A percentile compares a stretch with the other conserved stretches of the same genome.
These are phyloP conservation scores for Trichoderma gamsii DNA, from an alignment of 495 filamentous ascomycete species.

Conservation along the genomic window DNA sequence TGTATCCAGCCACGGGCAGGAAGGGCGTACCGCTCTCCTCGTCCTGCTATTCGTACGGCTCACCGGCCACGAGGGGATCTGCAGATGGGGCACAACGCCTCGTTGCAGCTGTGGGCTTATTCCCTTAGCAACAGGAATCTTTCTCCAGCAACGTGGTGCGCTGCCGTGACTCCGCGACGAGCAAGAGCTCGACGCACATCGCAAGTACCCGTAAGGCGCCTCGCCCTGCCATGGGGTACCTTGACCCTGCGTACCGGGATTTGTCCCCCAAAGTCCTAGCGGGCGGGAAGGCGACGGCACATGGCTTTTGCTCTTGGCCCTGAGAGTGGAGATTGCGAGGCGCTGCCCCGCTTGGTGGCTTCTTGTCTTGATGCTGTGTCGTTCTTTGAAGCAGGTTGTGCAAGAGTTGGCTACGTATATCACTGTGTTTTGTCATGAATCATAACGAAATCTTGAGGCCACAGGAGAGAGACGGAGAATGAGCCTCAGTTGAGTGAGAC, in stretches of 20 bases:
- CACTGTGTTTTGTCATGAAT: no score
- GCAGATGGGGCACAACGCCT: background rate
- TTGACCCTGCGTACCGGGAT: background rate
- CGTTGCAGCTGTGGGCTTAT: no score
- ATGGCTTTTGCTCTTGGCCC: slow-evolving; percentile 1
- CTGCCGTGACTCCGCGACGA: background rate
- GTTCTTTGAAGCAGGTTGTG: background rate
- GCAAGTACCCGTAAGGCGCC: background rate
- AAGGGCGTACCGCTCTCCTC: background rate
- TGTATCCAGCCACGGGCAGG: background rate
- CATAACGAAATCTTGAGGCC: no score
- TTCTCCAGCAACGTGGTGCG: no score
- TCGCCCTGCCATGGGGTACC: background rate
- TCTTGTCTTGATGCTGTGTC: background rate
- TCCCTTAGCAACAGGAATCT: no score
- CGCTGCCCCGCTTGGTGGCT: background rate
- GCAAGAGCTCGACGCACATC: background rate
- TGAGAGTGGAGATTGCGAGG: background rate
- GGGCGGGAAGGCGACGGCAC: slow-evolving; percentile 6
- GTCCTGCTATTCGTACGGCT: background rate
- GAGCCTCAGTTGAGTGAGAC: no score
- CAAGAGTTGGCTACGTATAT: no score
- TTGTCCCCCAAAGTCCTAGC: background rate
- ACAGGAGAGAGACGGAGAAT: no score
- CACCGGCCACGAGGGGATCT: background rate